Percentiles rank a stretch among this genome's conserved stretches.
Evolutionary conservation across 2,329 filamentous ascomycete species (phyloP).

Genomic region (Coleophoma cylindrospora): DNA sequence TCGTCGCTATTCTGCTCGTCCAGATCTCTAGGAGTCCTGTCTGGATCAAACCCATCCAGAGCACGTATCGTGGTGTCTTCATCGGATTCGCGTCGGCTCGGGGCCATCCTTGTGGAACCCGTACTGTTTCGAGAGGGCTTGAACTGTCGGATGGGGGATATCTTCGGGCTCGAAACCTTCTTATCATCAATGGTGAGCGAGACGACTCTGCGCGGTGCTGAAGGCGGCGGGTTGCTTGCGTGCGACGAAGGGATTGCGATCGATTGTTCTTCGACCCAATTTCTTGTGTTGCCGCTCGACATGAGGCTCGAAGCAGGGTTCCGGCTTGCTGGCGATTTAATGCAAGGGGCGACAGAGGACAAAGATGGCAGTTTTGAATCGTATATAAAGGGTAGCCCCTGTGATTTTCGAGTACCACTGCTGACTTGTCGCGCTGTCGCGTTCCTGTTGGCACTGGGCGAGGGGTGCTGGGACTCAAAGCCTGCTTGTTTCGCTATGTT

Average conservation of each 20-base stretch:
- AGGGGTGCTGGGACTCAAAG: background rate
- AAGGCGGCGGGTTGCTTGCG: background rate
- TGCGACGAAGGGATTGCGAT: background rate
- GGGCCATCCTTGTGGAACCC: constrained; percentile 14
- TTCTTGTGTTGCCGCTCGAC: background rate
- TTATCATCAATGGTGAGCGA: background rate
- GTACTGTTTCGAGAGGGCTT: constrained; percentile 19
- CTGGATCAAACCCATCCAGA: constrained; percentile 14
- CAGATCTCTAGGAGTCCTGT: constrained; percentile 10
- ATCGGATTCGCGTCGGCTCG: constrained; percentile 12
- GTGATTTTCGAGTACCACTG: too few species aligned
- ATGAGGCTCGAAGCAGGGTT: too few species aligned
- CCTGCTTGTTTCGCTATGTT: background rate
- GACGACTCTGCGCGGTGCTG: background rate
- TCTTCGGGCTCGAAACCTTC: constrained; percentile 11
- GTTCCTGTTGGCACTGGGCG: too few species aligned
- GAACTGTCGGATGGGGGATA: constrained; percentile 22
- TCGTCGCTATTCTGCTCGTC: constrained; percentile 26
- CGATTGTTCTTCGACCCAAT: background rate
- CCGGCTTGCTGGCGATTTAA: too few species aligned
- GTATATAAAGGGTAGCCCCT: too few species aligned
- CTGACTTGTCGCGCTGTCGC: too few species aligned
- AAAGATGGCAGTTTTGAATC: too few species aligned
- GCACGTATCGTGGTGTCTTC: constrained; percentile 21
- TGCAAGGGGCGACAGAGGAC: too few species aligned